Conservation (phyloP, 345 rosid genomes). For the Passiflora organensis region DNA sequence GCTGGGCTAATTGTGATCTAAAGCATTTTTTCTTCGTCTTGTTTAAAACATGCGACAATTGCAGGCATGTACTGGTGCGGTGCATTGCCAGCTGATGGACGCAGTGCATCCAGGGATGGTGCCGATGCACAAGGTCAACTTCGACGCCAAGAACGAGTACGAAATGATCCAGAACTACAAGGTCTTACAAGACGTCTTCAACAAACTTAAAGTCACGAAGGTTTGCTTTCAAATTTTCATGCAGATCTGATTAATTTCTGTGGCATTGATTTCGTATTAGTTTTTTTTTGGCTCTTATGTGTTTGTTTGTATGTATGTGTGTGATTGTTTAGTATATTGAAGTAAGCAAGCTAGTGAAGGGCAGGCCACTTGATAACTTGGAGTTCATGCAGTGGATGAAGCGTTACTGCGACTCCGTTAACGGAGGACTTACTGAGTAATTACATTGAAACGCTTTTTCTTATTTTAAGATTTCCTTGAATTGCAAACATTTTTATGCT, state of each 20-base stretch:
- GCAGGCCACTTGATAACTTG: constrained; percentile 93
- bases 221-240: constrained; percentile 20
- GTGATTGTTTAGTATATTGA: constrained; percentile 57
- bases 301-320: neutral
- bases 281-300: neutral
- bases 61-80: constrained; percentile 89
- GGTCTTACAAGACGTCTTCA: constrained; percentile 94
- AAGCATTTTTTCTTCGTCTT: neutral
- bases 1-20: too few species aligned
- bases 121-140: constrained; percentile 98
- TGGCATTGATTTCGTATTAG: too few species aligned
- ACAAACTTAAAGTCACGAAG: constrained; percentile 93
- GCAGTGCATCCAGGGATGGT: constrained; percentile 81
- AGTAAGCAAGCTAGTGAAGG: constrained; percentile 86
- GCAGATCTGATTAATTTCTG: neutral
- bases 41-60: neutral
- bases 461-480: neutral
- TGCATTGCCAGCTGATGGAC: constrained; percentile 94
- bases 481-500: neutral
- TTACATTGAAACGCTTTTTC: neutral
- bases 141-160: constrained; percentile 89
- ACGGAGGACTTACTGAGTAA: constrained; percentile 56
- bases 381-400: constrained; percentile 99
- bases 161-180: constrained; percentile 98
- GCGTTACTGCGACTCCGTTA: constrained; percentile 80